Evolutionary conservation across 129 eudicot genomes (phyloP).

Genomic region (Smallanthus sonchifolius): DNA sequence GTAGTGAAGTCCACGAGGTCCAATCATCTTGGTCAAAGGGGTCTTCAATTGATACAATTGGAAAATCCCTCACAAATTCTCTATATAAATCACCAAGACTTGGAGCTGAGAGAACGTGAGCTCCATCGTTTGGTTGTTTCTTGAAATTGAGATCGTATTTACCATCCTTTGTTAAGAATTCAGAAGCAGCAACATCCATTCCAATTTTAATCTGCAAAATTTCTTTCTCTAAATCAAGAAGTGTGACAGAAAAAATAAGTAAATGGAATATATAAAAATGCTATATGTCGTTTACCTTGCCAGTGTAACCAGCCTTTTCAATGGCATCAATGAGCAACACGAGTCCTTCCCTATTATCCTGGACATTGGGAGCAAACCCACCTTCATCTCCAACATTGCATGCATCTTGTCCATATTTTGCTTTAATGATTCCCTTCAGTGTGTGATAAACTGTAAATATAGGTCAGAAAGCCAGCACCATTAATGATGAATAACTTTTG

Average conservation of each 20-base stretch:
- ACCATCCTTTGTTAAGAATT: slow-evolving; percentile 82
- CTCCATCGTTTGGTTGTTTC: slow-evolving; percentile 92
- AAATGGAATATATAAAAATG: slow-evolving; percentile 1
- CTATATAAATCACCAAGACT: slow-evolving; percentile 69
- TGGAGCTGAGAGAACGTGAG: slow-evolving; percentile 75
- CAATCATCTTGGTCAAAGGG: slow-evolving; percentile 99
- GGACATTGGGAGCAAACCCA: slow-evolving; percentile 96
- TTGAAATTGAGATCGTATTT: slow-evolving; percentile 86
- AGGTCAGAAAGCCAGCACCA: not conserved
- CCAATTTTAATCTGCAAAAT: slow-evolving; percentile 80
- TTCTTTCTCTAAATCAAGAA: not conserved
- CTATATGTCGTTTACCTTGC: slow-evolving; percentile 56
- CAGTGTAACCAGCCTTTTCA: slow-evolving; percentile 95
- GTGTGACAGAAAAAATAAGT: not conserved
- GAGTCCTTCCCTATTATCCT: slow-evolving; percentile 87
- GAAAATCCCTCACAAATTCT: slow-evolving; percentile 78
- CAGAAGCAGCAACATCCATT: slow-evolving; percentile 99
- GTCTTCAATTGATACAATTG: slow-evolving; percentile 95
- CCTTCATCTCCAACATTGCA: slow-evolving; percentile 99
- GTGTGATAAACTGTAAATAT: slow-evolving; percentile 61
- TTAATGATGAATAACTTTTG: not conserved
- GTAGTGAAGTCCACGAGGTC: slow-evolving; percentile 83
- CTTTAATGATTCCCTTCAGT: slow-evolving; percentile 82
- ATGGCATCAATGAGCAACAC: slow-evolving; percentile 83
- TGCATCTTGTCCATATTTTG: slow-evolving; percentile 98